These are phyloP conservation scores for Hansfordia pulvinata DNA, from an alignment of 2,329 filamentous ascomycete genomes.

Conservation along the genomic window DNA sequence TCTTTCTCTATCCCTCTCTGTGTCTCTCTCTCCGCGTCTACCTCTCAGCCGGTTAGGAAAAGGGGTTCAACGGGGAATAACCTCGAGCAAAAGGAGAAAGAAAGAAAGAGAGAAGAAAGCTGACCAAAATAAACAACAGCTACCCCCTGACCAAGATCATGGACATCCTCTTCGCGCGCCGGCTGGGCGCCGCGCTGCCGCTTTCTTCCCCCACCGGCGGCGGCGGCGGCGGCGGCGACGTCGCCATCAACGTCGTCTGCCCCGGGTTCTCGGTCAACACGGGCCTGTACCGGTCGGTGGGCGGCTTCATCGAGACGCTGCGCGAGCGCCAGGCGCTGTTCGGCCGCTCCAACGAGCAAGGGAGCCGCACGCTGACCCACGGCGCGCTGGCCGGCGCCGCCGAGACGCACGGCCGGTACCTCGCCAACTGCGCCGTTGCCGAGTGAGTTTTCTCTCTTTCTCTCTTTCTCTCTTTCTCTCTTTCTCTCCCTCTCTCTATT, in stretches of 20 bases:
- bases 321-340: background rate
- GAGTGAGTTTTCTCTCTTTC: conserved; percentile 10
- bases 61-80: no score
- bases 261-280: background rate
- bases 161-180: background rate
- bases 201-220: conserved; percentile 4
- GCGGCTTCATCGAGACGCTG: background rate
- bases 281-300: background rate
- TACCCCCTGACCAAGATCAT: conserved; percentile 1
- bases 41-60: background rate
- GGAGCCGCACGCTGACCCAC: conserved; percentile 14
- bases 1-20: background rate
- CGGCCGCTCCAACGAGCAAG: conserved; percentile 12
- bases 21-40: background rate
- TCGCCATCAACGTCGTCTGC: background rate
- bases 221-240: background rate
- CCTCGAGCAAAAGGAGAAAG: no score
- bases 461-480: no score
- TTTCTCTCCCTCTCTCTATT: no score
- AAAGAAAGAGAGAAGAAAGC: no score
- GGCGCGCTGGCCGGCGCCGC: conserved; percentile 10
- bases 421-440: conserved; percentile 12
- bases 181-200: conserved; percentile 6
- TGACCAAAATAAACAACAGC: background rate
- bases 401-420: conserved; percentile 13